Evolutionary conservation across 495 filamentous ascomycete species (phyloP).

Genomic region (Aspergillus cavernicola): DNA sequence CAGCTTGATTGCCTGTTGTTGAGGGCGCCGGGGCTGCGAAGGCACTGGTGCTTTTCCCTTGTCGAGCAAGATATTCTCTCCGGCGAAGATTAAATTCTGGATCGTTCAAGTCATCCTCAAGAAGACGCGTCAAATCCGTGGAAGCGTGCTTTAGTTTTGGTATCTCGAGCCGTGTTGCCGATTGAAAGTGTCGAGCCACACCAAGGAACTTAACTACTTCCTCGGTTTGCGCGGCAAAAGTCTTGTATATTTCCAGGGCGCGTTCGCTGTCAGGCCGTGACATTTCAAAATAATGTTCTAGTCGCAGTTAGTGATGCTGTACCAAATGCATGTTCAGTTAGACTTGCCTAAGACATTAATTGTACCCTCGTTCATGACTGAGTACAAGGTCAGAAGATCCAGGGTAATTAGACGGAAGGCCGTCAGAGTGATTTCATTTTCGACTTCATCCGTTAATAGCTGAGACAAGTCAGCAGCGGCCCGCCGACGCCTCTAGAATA

Average conservation of each 20-base stretch:
- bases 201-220: slow-evolving; percentile 86
- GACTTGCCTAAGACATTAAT: slow-evolving; percentile 90
- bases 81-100: slow-evolving; percentile 94
- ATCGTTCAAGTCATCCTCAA: slow-evolving; percentile 94
- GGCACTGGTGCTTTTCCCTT: slow-evolving; percentile 61
- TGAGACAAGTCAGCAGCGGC: slow-evolving; percentile 37
- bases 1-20: slow-evolving; percentile 21
- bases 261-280: slow-evolving; percentile 89
- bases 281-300: slow-evolving; percentile 98
- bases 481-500: not conserved
- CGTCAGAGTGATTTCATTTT: slow-evolving; percentile 95
- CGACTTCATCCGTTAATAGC: slow-evolving; percentile 82
- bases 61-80: slow-evolving; percentile 82
- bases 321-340: not conserved
- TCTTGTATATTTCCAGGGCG: slow-evolving; percentile 88
- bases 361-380: slow-evolving; percentile 94
- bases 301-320: slow-evolving; percentile 15
- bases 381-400: slow-evolving; percentile 86
- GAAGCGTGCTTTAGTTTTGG: slow-evolving; percentile 98
- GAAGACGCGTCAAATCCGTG: slow-evolving; percentile 77
- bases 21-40: slow-evolving; percentile 15
- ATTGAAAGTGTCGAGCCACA: slow-evolving; percentile 83
- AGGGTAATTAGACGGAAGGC: slow-evolving; percentile 92
- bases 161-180: slow-evolving; percentile 87
- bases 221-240: slow-evolving; percentile 89